phyloP scores from a whole-genome alignment of 108 stramenopile genomes.

The Cafeteria roenbergensis region DNA sequence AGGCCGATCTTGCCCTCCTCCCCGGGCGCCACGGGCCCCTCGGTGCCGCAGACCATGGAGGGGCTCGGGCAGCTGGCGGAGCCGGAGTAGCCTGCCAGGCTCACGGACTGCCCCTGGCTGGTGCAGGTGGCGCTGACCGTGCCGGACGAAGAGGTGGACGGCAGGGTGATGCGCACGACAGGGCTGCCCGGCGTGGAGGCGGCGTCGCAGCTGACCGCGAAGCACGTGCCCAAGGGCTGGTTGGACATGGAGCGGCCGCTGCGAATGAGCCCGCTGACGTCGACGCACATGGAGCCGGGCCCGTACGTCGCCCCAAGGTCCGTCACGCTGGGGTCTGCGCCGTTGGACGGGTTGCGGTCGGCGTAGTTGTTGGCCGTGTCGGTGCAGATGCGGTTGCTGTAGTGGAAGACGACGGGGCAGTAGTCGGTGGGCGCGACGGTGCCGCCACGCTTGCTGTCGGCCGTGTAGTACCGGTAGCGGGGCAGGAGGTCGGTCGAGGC shows the following conservation, averaged over 20 bases:
- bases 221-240: not conserved
- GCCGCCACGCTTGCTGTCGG: not conserved
- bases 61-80: not conserved
- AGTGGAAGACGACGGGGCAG: not conserved
- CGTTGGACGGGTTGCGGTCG: too few relatives aligned
- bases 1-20: not conserved
- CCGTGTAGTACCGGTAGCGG: not conserved
- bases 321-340: too few relatives aligned
- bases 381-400: not conserved
- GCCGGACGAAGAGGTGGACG: not conserved
- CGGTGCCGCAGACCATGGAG: not conserved
- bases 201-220: not conserved
- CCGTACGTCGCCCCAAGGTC: not conserved
- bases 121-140: not conserved
- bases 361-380: not conserved
- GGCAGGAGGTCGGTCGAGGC: not conserved
- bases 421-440: not conserved
- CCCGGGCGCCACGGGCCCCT: not conserved
- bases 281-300: not conserved
- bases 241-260: too few relatives aligned
- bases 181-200: too few relatives aligned
- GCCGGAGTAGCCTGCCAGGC: not conserved
- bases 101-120: not conserved
- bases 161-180: not conserved
- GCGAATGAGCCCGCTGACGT: not conserved